phyloP scores from a whole-genome alignment of 139 green algal genomes.

The Chlorokybus atmophyticus region DNA sequence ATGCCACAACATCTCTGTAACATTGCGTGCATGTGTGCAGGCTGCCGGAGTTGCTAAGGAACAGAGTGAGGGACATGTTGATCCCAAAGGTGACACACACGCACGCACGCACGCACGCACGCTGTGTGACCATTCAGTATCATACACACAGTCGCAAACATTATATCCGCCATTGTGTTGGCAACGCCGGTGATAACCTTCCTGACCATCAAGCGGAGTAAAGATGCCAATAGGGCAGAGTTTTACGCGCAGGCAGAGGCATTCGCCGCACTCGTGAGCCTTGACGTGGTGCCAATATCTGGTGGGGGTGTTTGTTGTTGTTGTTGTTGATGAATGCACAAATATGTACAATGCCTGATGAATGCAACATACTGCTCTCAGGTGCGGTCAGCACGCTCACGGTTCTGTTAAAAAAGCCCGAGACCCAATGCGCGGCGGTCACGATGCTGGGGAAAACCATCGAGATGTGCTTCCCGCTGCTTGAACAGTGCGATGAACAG shows the following conservation, averaged over 20 bases:
- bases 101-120: no score
- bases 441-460: constrained; percentile 62
- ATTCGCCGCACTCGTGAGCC: constrained; percentile 38
- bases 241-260: constrained; percentile 53
- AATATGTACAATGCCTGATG: no score
- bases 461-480: constrained; percentile 40
- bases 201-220: constrained; percentile 37
- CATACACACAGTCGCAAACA: no score
- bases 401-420: constrained; percentile 39
- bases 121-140: no score
- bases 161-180: no score
- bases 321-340: background rate
- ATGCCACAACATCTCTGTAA: no score
- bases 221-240: constrained; percentile 26
- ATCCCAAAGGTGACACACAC: no score
- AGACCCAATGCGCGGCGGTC: constrained; percentile 42
- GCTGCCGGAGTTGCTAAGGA: no score
- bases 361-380: no score
- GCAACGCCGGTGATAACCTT: constrained; percentile 39
- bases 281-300: constrained; percentile 34
- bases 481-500: background rate
- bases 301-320: constrained; percentile 13
- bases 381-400: constrained; percentile 40
- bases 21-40: no score
- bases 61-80: no score